A percentile compares a stretch with the other conserved stretches of the same genome.
These are phyloP conservation scores for Phlebopus sp. DNA, from an alignment of 1,284 basidiomycete species.

Conservation along the genomic window DNA sequence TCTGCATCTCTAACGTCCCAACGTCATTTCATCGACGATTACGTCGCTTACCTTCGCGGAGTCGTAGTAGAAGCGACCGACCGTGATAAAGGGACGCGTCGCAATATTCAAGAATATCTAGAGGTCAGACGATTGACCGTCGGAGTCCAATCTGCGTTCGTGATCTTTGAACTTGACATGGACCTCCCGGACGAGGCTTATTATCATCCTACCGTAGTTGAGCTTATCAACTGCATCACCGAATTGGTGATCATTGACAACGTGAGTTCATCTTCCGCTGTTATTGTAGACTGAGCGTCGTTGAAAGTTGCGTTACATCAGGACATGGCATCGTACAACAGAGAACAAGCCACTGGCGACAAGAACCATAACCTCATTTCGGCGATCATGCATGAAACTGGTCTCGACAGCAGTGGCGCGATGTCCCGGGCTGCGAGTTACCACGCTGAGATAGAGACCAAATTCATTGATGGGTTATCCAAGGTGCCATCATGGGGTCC, in stretches of 20 bases:
- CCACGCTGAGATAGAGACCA: conserved; percentile 19
- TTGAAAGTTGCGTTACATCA: conserved; percentile 9
- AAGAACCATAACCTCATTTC: conserved; percentile 34
- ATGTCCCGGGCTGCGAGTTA: conserved; percentile 30
- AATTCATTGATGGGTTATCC: conserved; percentile 22
- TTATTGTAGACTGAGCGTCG: neutral
- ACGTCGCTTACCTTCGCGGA: conserved; percentile 2
- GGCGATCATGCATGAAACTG: conserved; percentile 30
- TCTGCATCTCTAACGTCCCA: conserved; percentile 7
- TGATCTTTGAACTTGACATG: conserved; percentile 19
- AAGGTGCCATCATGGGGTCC: conserved; percentile 28
- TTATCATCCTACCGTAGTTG: conserved; percentile 18
- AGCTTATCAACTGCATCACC: conserved; percentile 19
- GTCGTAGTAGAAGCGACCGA: conserved; percentile 9
- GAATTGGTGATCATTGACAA: conserved; percentile 33
- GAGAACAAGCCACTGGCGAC: conserved; percentile 31
- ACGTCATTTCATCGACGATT: conserved; percentile 13
- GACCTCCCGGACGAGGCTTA: conserved; percentile 27
- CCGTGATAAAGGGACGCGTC: conserved; percentile 11
- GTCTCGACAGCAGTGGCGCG: conserved; percentile 25
- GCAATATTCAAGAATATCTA: conserved; percentile 22
- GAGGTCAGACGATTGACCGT: conserved; percentile 21
- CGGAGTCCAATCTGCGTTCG: conserved; percentile 20
- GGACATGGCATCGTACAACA: conserved; percentile 37
- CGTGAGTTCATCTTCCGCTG: conserved; percentile 16